Conservation (phyloP, 345 rosid species). For the Aquilaria yunnanensis region DNA sequence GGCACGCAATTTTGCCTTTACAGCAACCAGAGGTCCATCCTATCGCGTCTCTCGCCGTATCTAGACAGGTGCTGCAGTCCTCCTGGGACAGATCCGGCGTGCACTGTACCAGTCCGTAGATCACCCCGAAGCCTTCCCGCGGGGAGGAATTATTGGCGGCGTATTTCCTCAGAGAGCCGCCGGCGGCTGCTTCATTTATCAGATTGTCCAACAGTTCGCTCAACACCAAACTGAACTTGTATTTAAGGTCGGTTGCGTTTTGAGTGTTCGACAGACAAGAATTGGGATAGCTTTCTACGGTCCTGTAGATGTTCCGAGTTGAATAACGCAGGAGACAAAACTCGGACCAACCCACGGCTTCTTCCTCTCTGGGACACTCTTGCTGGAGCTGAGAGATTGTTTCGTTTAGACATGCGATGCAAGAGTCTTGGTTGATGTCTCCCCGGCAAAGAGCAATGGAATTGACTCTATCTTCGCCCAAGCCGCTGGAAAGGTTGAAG, state of each 20-base stretch:
- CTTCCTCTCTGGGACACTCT: slow-evolving; percentile 15
- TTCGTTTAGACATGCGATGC: slow-evolving; percentile 24
- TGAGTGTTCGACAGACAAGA: too few relatives aligned
- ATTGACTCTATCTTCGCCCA: slow-evolving; percentile 18
- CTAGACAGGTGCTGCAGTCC: slow-evolving; percentile 28
- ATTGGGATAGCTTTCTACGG: too few relatives aligned
- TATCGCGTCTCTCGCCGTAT: too few relatives aligned
- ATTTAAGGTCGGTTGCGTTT: slow-evolving; percentile 11
- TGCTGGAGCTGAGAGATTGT: slow-evolving; percentile 15
- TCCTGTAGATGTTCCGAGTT: slow-evolving; percentile 16
- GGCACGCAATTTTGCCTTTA: slow-evolving; percentile 16
- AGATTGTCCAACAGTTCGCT: slow-evolving; percentile 15
- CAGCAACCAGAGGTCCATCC: too few relatives aligned
- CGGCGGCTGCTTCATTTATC: slow-evolving; percentile 18
- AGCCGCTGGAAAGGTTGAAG: slow-evolving; percentile 21
- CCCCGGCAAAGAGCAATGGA: slow-evolving; percentile 37
- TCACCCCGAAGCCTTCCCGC: background rate
- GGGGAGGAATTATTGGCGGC: slow-evolving; percentile 22
- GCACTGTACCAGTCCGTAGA: slow-evolving; percentile 38
- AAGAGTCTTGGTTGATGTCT: slow-evolving; percentile 26
- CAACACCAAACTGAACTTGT: slow-evolving; percentile 13
- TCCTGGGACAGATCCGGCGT: slow-evolving; percentile 33
- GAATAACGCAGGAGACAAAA: slow-evolving; percentile 37
- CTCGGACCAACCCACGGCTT: slow-evolving; percentile 30
- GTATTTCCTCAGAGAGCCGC: slow-evolving; percentile 31